These are phyloP conservation scores for Thelephora aurantiotincta DNA, from an alignment of 768 basidiomycete genomes.

Conservation along the genomic window DNA sequence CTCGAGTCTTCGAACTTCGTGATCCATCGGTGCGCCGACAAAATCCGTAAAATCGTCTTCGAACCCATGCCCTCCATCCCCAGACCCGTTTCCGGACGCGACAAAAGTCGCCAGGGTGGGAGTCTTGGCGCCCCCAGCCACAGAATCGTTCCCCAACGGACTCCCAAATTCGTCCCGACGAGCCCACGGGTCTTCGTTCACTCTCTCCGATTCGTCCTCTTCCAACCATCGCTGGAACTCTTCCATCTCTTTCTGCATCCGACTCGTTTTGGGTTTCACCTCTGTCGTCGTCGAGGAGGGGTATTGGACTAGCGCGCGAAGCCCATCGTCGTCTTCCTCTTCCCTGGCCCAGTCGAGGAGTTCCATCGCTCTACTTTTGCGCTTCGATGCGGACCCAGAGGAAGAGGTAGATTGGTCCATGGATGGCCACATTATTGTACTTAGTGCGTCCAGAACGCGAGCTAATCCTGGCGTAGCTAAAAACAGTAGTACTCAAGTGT, in stretches of 20 bases:
- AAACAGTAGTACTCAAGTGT: neutral
- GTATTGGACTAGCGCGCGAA: conserved; percentile 17
- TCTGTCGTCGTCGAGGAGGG: conserved; percentile 8
- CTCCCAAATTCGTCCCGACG: neutral
- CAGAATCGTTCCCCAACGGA: neutral
- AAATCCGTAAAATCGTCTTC: conserved; percentile 77
- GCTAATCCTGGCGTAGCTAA: conserved; percentile 30
- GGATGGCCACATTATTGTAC: conserved; percentile 84
- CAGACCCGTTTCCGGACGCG: neutral
- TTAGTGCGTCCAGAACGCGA: conserved; percentile 64
- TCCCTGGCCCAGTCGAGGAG: conserved; percentile 27
- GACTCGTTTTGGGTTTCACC: conserved; percentile 12
- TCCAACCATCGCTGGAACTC: conserved; percentile 52
- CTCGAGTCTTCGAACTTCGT: conserved; percentile 6
- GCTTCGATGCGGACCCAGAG: conserved; percentile 2
- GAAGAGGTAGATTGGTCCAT: conserved; percentile 34
- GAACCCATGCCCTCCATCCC: conserved; percentile 23
- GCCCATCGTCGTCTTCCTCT: conserved; percentile 23
- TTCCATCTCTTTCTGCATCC: conserved; percentile 36
- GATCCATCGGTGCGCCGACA: conserved; percentile 36
- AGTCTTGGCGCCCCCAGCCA: neutral
- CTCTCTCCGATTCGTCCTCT: conserved; percentile 23
- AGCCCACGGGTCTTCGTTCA: conserved; percentile 6
- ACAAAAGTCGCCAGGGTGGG: conserved; percentile 1
- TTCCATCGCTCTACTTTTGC: conserved; percentile 18